Percentiles rank a stretch among this genome's conserved stretches.
Evolutionary conservation across 768 basidiomycete genomes (phyloP).

Genomic region (Lactarius quietus): DNA sequence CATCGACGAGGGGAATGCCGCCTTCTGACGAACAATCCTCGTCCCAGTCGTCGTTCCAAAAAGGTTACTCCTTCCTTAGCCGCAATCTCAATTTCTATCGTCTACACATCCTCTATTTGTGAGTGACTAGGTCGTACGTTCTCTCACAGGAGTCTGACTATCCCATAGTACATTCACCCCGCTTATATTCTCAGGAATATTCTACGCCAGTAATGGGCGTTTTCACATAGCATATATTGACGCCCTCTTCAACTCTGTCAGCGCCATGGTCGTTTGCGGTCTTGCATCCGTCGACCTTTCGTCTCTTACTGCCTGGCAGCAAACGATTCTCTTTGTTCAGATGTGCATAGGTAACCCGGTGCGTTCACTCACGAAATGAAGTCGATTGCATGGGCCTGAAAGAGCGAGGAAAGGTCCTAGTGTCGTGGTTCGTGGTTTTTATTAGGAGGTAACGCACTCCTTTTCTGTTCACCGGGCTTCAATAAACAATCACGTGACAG

Average conservation of each 20-base stretch:
- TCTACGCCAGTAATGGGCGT: conserved; percentile 79
- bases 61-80: conserved; percentile 11
- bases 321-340: conserved; percentile 65
- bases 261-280: conserved; percentile 78
- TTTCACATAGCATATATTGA: conserved; percentile 73
- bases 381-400: not conserved
- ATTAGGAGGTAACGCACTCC: conserved; percentile 54
- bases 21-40: not conserved
- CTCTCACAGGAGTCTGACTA: not conserved
- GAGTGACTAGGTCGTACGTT: conserved; percentile 22
- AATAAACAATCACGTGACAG: conserved; percentile 6
- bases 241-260: conserved; percentile 71
- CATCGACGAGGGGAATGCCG: conserved; percentile 6
- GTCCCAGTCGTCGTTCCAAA: not conserved
- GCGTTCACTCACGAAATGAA: conserved; percentile 32
- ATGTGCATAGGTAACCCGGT: conserved; percentile 79
- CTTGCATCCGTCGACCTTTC: conserved; percentile 67
- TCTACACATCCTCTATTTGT: conserved; percentile 45
- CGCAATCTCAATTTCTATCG: conserved; percentile 47
- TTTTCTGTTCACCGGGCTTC: not conserved
- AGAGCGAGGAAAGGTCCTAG: conserved; percentile 49
- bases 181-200: conserved; percentile 70
- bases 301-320: conserved; percentile 64
- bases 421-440: conserved; percentile 83
- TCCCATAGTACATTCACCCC: conserved; percentile 65